These are phyloP conservation scores for Xerophyta viscosa DNA, from an alignment of 106 monocot species.

Conservation along the genomic window DNA sequence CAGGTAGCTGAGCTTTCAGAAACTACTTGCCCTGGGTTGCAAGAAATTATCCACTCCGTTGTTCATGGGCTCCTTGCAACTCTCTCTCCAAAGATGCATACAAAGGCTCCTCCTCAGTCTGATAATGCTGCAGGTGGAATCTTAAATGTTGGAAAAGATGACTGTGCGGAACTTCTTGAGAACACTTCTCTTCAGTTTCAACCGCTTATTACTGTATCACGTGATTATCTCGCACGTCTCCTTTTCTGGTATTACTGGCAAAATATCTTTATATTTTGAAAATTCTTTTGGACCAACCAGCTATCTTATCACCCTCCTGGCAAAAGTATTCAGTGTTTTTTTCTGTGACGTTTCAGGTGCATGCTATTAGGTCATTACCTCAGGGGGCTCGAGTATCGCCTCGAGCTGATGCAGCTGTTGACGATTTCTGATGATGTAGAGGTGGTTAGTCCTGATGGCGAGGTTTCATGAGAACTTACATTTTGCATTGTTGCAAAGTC, in stretches of 20 bases:
- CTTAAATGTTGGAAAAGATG: conserved; percentile 40
- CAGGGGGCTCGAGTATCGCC: conserved; percentile 73
- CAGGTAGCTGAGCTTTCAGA: conserved; percentile 89
- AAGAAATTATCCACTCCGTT: conserved; percentile 66
- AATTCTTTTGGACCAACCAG: no score
- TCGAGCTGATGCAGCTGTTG: conserved; percentile 72
- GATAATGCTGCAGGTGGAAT: conserved; percentile 33
- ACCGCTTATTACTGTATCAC: conserved; percentile 67
- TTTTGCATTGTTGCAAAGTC: neutral
- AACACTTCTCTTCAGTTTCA: conserved; percentile 71
- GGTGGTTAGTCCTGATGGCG: conserved; percentile 9
- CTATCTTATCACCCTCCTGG: no score
- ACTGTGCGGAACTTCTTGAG: conserved; percentile 52
- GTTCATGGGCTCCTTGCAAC: conserved; percentile 86
- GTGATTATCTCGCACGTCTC: conserved; percentile 86
- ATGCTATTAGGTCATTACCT: conserved; percentile 89
- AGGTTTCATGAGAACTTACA: conserved; percentile 16
- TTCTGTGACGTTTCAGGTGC: conserved; percentile 56
- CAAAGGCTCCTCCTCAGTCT: conserved; percentile 38
- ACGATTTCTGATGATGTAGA: conserved; percentile 34
- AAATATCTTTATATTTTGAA: no score
- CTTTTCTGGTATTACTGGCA: conserved; percentile 57
- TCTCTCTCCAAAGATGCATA: conserved; percentile 78
- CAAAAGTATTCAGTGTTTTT: neutral
- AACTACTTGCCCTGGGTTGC: conserved; percentile 49